Evolutionary conservation across 169 alveolate genomes (phyloP).

Genomic region (Toxoplasma gondii): DNA sequence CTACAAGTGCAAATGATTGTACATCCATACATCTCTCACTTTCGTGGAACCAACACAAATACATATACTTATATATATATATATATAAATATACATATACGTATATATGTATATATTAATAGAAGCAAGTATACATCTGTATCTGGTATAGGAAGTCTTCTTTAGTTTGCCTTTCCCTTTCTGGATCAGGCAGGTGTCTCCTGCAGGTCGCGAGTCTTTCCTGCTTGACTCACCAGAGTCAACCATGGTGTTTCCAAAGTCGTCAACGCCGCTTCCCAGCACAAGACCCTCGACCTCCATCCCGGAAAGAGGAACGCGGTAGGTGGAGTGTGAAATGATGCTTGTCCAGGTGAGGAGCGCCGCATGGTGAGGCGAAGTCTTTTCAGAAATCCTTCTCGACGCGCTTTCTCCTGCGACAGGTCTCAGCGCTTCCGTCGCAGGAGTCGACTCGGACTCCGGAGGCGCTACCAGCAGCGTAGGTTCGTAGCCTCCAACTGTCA

Average conservation of each 20-base stretch:
- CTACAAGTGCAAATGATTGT: too few relatives aligned
- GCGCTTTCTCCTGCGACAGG: neutral
- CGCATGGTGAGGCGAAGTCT: neutral
- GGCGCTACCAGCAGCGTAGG: constrained; percentile 32
- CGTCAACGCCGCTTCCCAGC: constrained; percentile 25
- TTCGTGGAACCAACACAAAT: too few relatives aligned
- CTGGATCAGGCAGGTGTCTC: too few relatives aligned
- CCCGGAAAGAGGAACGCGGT: constrained; percentile 11
- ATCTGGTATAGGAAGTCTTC: too few relatives aligned
- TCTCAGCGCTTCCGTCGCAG: neutral
- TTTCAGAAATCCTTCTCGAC: neutral
- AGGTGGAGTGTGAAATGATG: constrained; percentile 37
- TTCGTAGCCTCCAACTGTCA: constrained; percentile 62
- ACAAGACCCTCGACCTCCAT: constrained; percentile 60
- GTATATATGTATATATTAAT: too few relatives aligned
- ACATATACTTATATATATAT: too few relatives aligned
- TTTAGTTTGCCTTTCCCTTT: too few relatives aligned
- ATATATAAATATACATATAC: too few relatives aligned
- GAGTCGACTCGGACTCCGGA: neutral
- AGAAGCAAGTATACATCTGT: too few relatives aligned
- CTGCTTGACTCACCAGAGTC: constrained; percentile 45
- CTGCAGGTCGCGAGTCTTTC: too few relatives aligned
- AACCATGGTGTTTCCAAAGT: constrained; percentile 50
- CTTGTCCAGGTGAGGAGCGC: constrained; percentile 32
- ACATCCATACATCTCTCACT: too few relatives aligned